Percentiles rank a stretch among this genome's conserved stretches.
These are phyloP conservation scores for Aspergillus ochraceus DNA, from an alignment of 2,329 filamentous ascomycete species.

Conservation along the genomic window DNA sequence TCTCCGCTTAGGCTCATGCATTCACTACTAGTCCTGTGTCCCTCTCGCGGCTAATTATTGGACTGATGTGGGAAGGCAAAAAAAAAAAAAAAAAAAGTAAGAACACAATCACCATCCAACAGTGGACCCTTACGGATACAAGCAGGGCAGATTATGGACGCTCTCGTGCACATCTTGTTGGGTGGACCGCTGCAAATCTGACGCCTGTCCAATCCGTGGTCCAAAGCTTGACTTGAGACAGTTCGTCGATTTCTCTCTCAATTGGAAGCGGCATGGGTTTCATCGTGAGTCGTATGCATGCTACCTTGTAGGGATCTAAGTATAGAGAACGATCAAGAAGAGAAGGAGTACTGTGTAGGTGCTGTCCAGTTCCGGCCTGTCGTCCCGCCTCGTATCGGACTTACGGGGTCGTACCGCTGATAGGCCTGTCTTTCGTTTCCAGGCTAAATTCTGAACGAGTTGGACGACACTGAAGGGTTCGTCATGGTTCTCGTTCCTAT, in stretches of 20 bases:
- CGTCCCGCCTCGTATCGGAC: neutral
- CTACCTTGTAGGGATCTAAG: neutral
- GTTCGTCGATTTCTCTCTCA: neutral
- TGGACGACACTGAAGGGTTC: neutral
- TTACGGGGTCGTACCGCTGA: neutral
- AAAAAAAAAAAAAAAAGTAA: neutral
- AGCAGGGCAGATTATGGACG: neutral
- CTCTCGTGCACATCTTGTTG: constrained; percentile 6
- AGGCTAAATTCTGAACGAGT: neutral
- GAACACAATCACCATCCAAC: neutral
- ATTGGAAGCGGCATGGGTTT: neutral
- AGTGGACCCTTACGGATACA: neutral
- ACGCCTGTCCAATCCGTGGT: neutral
- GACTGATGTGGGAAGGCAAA: neutral
- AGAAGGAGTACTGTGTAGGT: neutral
- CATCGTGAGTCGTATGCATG: neutral
- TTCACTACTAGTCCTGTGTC: neutral
- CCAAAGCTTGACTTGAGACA: constrained; percentile 3
- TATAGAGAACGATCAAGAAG: neutral
- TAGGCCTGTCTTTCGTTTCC: too few relatives aligned
- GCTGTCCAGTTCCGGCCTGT: neutral
- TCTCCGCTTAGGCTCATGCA: neutral
- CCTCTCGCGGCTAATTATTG: neutral
- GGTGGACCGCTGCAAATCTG: neutral
- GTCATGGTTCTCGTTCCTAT: neutral